Evolutionary conservation across 495 filamentous ascomycete species (phyloP), one percentile per base, ranked within the genome.

Genomic region (Aspergillus coremiiformis): DNA sequence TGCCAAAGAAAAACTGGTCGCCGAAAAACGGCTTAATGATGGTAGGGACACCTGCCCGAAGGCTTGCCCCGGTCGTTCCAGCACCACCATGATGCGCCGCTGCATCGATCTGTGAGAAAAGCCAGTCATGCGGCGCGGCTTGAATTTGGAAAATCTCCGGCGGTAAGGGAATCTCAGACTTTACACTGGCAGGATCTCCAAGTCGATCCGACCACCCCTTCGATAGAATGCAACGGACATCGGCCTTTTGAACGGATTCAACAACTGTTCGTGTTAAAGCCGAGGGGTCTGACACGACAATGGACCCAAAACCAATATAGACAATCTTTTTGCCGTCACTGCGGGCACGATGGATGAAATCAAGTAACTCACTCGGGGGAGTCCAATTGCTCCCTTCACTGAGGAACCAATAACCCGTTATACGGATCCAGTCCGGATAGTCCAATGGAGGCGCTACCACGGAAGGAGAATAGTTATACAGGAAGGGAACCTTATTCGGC

Each of bases 181-280:
- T 79, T 6, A 69, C 66, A 44, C 77, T 76, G 20, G 81, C 72
- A 39, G 82, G 74, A 29, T 77, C 78, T 56, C 77, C 82, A 12
- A 90, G 75, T 19, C 91, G 82, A 65, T 97, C 93, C n/a, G 90
- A 95, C 93, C 93, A 98, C n/a, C 93, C 93, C 64, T 97, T 97
- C 22, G 89, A 95, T 7, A 98, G 77, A 59, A 98, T 93, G 59
- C 94, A 97, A 41, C 92, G 82, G 4, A 97, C 89, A 59, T 94
- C 92, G 0, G 94, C 94, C 66, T 94, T 96, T 49, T 82, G 68
- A 5, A 97, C 89, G 0, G 89, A 90, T 49, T 95, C 87, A 27
- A 98, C 84, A 11, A 98, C 86, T 0, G 91, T 90, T 59, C 83
- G 80, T 30, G 92, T 96, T 63, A 98, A 75, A 47, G 88, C 89